A percentile compares a stretch with the other conserved stretches of the same genome.
These are phyloP conservation scores for Calendula officinalis DNA, from an alignment of 129 eudicot species.

Conservation along the genomic window DNA sequence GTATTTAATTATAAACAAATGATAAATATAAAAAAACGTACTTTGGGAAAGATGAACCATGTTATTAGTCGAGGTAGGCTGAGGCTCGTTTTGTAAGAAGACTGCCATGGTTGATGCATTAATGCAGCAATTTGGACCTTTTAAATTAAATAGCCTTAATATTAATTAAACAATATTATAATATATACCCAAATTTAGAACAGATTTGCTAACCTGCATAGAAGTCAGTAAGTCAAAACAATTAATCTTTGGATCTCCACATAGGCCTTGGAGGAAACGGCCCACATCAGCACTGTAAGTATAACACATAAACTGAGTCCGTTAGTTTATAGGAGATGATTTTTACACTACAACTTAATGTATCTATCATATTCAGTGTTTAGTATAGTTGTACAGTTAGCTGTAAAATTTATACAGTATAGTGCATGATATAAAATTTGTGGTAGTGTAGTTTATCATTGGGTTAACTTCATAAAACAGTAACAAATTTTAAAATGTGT, in stretches of 20 bases:
- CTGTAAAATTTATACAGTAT: no score
- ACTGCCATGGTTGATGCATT: conserved; percentile 58
- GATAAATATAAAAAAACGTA: conserved; percentile 31
- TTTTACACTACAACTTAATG: no score
- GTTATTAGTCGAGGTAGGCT: conserved; percentile 82
- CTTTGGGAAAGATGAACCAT: conserved; percentile 90
- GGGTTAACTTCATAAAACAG: no score
- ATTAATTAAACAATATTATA: background rate
- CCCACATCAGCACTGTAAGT: conserved; percentile 42
- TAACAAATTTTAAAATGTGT: no score
- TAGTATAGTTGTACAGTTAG: no score
- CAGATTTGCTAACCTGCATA: conserved; percentile 43
- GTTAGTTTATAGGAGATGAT: no score
- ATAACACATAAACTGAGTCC: background rate
- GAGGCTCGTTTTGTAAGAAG: conserved; percentile 78
- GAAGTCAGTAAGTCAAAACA: conserved; percentile 61
- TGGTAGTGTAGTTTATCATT: no score
- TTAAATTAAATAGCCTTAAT: background rate
- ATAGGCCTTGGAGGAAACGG: conserved; percentile 49
- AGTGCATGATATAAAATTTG: no score
- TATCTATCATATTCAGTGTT: no score
- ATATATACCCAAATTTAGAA: background rate
- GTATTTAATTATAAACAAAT: background rate
- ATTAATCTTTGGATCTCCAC: conserved; percentile 53
- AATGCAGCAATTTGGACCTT: conserved; percentile 88